Percentiles rank a stretch among this genome's conserved stretches.
Evolutionary conservation across 371 early-diverging fungal species (phyloP).

Genomic region (Phascolomyces articulosus): DNA sequence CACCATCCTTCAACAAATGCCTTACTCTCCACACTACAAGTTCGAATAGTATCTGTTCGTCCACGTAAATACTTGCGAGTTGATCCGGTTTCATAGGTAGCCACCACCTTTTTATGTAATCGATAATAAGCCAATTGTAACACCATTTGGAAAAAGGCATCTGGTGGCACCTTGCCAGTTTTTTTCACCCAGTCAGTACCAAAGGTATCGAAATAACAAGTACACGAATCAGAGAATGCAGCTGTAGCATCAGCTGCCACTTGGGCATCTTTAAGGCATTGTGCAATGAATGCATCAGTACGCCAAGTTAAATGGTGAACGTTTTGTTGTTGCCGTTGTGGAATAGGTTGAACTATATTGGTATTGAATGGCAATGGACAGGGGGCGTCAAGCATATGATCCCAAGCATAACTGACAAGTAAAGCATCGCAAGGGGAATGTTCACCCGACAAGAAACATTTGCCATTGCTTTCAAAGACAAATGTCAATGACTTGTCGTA

Average conservation of each 20-base stretch:
- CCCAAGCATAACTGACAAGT: conserved; percentile 62
- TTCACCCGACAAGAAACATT: conserved; percentile 68
- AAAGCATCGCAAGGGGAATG: conserved; percentile 80
- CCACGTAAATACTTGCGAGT: conserved; percentile 82
- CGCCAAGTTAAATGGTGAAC: conserved; percentile 13
- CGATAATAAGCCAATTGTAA: conserved; percentile 85
- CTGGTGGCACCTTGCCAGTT: conserved; percentile 74
- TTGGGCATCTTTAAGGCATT: conserved; percentile 55
- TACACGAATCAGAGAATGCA: conserved; percentile 64
- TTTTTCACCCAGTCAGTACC: conserved; percentile 56
- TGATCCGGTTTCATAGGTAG: conserved; percentile 86
- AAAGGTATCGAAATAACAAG: conserved; percentile 60
- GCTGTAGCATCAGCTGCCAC: conserved; percentile 50
- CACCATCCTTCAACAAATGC: conserved; percentile 65
- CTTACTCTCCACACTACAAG: conserved; percentile 65
- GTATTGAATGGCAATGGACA: conserved; percentile 16
- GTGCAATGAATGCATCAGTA: conserved; percentile 40
- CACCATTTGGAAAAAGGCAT: conserved; percentile 89
- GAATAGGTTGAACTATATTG: background rate
- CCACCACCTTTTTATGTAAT: conserved; percentile 59
- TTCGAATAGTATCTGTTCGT: conserved; percentile 87
- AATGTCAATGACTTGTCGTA: conserved; percentile 79
- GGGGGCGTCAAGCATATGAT: conserved; percentile 47
- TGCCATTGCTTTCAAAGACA: conserved; percentile 69
- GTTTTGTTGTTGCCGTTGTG: background rate